Base-by-base conservation (phyloP, 2,329 filamentous ascomycete genomes). In the Exophiala phaeomuriformis region DNA sequence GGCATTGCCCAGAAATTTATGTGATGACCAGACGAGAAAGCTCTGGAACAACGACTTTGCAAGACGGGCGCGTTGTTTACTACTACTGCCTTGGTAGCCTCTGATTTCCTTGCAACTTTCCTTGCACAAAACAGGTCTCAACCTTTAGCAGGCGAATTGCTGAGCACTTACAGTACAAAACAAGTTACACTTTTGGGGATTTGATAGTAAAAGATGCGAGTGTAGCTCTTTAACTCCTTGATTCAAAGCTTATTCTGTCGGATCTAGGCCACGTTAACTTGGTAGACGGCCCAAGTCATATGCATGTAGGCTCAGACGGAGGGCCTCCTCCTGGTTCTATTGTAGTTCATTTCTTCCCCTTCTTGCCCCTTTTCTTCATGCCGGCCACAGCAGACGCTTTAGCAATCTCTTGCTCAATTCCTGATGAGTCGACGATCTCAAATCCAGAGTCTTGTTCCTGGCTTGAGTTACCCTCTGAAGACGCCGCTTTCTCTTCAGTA, bases 1-100 rank as follows among this genome's bases (percentile, higher is more conserved):
- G 74, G 72, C 59, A 68, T 78, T 56, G 76, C 75, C 30, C 74
- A 76, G 68, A 72, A 72, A 59, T 79, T 80, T 57, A 70, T 78
- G 67, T 80, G 65, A 72, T 6, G n/a, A 27, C 19, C 44, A 35
- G 19, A n/a, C 9, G 10, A 29, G n/a, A 31, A 44, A 29, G 41
- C 5, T 6, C 33, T 6, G 33, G 33, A 35, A 10, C 6, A 6
- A 6, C 6, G 10, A 10, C 33, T 6, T 35, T 35, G 33, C 10
- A 35, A 6, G 33, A 19, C 19, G 19, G 19, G 19, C 19, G 19
- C 19, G 19, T 19, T 19, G 19, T 19, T 19, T 19, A 19, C 19
- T 19, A 19, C 19, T 19, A 19, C 19, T 19, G 19, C 19, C 19
- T 19, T 2, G 19, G 19, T 19, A 19, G 19, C 19, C 19, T 19